phyloP scores from a whole-genome alignment of 495 filamentous ascomycete species.

The Penicillium dipodomyicola region DNA sequence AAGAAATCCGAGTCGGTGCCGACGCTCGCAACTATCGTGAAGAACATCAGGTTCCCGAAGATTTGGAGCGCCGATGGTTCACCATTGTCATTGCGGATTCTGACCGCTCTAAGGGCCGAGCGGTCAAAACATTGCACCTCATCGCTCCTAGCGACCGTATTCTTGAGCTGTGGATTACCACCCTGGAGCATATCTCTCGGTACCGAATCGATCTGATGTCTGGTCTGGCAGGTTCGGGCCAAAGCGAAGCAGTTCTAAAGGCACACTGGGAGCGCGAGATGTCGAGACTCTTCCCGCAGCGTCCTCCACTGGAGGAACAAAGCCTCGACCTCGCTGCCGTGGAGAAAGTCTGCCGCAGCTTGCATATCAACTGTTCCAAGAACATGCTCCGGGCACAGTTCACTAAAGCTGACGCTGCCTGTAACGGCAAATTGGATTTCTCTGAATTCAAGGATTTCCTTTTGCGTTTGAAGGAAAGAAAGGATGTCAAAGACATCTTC shows the following conservation, averaged over 20 bases:
- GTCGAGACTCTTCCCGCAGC: conserved; percentile 60
- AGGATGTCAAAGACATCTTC: conserved; percentile 75
- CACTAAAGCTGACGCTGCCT: conserved; percentile 61
- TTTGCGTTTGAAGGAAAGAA: conserved; percentile 72
- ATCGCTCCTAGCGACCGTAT: conserved; percentile 67
- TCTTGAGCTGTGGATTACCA: conserved; percentile 76
- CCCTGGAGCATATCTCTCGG: conserved; percentile 73
- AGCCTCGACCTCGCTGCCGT: conserved; percentile 72
- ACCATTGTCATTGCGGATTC: conserved; percentile 79
- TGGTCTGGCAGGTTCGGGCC: conserved; percentile 68
- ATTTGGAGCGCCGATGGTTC: conserved; percentile 70
- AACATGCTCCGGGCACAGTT: conserved; percentile 75
- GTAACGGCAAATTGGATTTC: conserved; percentile 65
- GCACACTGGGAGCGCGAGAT: conserved; percentile 88
- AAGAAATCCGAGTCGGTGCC: conserved; percentile 79
- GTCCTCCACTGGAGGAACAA: conserved; percentile 57
- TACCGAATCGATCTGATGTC: conserved; percentile 87
- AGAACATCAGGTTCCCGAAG: conserved; percentile 66
- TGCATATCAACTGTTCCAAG: conserved; percentile 85
- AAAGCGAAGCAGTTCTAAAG: conserved; percentile 73
- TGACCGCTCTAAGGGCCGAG: conserved; percentile 62
- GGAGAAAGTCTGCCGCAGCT: conserved; percentile 74
- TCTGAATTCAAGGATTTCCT: conserved; percentile 80
- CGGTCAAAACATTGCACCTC: conserved; percentile 77
- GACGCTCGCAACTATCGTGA: conserved; percentile 87